Percentiles rank a stretch among this genome's conserved stretches.
Evolutionary conservation across 129 eudicot genomes (phyloP).

Genomic region (Escallonia rubra): DNA sequence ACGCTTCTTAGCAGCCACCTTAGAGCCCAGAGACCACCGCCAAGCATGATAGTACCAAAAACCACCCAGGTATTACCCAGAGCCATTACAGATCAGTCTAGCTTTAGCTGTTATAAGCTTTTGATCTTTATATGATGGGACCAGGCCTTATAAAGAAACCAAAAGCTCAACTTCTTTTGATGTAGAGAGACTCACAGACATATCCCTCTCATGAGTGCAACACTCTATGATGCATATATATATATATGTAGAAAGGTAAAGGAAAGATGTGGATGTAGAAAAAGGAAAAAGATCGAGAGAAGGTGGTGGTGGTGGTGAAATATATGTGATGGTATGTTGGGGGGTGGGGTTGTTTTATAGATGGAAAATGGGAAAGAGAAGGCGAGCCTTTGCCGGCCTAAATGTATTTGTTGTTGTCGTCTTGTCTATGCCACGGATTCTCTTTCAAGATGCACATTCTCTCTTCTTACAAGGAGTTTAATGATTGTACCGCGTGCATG

Average conservation of each 20-base stretch:
- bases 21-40: conserved; percentile 20
- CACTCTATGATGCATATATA: neutral
- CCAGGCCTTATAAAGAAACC: neutral
- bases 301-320: neutral
- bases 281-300: neutral
- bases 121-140: neutral
- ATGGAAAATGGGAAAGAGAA: neutral
- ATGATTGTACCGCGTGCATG: too few species aligned
- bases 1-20: conserved; percentile 37
- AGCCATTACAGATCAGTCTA: conserved; percentile 13
- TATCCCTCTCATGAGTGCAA: conserved; percentile 6
- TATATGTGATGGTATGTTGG: neutral
- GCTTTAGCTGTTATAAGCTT: too few species aligned
- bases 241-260: neutral
- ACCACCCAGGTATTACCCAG: conserved; percentile 5
- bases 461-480: too few species aligned
- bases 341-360: neutral
- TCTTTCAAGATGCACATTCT: neutral
- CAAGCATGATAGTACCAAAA: conserved; percentile 14
- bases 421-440: neutral
- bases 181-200: conserved; percentile 3
- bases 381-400: conserved; percentile 4
- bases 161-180: neutral
- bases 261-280: neutral
- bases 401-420: conserved; percentile 8